These are phyloP conservation scores for Xerocomellus dryophilus DNA, from an alignment of 768 basidiomycete species.

Conservation along the genomic window DNA sequence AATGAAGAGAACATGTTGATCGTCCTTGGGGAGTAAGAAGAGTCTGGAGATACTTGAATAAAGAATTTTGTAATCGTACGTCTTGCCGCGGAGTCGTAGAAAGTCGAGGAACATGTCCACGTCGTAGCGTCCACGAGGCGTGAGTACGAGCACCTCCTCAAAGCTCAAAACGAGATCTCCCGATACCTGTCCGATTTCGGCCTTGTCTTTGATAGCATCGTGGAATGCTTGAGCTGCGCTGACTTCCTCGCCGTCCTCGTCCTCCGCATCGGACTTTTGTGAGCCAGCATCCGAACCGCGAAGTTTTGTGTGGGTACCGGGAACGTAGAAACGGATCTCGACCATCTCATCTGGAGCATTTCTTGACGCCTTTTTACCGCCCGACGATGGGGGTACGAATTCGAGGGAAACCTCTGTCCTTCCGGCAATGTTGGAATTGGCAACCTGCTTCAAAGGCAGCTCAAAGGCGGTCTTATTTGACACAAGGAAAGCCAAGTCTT, in stretches of 20 bases:
- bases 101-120: conserved; percentile 98
- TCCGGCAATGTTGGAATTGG: conserved; percentile 97
- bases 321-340: conserved; percentile 95
- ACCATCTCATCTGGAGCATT: conserved; percentile 77
- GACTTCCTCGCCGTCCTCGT: conserved; percentile 69
- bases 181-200: conserved; percentile 86
- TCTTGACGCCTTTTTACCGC: conserved; percentile 42
- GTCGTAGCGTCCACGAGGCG: conserved; percentile 95
- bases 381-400: conserved; percentile 55
- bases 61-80: conserved; percentile 97
- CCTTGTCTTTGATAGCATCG: conserved; percentile 92
- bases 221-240: conserved; percentile 97
- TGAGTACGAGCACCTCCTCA: conserved; percentile 90
- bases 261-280: conserved; percentile 69
- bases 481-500: conserved; percentile 88
- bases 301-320: conserved; percentile 66
- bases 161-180: conserved; percentile 94
- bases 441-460: conserved; percentile 79
- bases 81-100: conserved; percentile 93
- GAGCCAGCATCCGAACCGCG: conserved; percentile 71
- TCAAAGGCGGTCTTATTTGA: conserved; percentile 88
- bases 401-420: conserved; percentile 99
- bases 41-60: conserved; percentile 83
- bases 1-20: conserved; percentile 92
- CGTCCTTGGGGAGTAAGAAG: conserved; percentile 95